These are phyloP conservation scores for Nymphaea thermarum DNA, from an alignment of 164 flowering plant species.

Conservation along the genomic window DNA sequence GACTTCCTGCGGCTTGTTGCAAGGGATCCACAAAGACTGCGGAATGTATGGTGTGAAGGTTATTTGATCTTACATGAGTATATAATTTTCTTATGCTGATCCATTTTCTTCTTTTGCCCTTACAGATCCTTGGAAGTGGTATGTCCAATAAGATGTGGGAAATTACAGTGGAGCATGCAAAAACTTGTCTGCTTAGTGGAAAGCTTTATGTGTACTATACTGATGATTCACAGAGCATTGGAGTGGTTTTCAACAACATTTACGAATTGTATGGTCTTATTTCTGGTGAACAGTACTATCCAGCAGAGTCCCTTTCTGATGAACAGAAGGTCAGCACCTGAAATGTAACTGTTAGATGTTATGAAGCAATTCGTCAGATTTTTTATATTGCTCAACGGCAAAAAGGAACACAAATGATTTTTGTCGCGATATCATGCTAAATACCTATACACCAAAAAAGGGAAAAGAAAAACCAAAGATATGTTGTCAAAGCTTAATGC, in stretches of 20 bases:
- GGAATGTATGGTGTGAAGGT: constrained; percentile 44
- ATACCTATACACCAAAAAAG: too few relatives aligned
- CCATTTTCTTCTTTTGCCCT: background rate
- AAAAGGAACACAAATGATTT: too few relatives aligned
- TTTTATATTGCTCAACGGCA: too few relatives aligned
- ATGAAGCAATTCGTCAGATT: background rate
- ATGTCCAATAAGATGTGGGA: constrained; percentile 99
- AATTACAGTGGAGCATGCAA: constrained; percentile 80
- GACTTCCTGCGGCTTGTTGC: constrained; percentile 73
- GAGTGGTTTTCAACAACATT: constrained; percentile 80
- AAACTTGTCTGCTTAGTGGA: constrained; percentile 83
- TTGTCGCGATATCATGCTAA: too few relatives aligned
- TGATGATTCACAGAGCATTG: constrained; percentile 64
- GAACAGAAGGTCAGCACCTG: constrained; percentile 58
- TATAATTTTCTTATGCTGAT: background rate
- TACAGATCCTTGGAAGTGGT: constrained; percentile 93
- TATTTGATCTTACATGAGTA: background rate
- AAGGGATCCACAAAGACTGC: constrained; percentile 56
- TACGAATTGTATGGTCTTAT: constrained; percentile 77
- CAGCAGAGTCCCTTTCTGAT: constrained; percentile 71
- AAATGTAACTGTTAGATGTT: background rate
- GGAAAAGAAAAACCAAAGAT: too few relatives aligned
- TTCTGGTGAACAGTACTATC: constrained; percentile 48
- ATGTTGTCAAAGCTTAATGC: too few relatives aligned
- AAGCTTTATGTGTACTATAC: constrained; percentile 47